Base-by-base conservation (phyloP, 495 filamentous ascomycete genomes). In the Aspergillus haitiensis region DNA sequence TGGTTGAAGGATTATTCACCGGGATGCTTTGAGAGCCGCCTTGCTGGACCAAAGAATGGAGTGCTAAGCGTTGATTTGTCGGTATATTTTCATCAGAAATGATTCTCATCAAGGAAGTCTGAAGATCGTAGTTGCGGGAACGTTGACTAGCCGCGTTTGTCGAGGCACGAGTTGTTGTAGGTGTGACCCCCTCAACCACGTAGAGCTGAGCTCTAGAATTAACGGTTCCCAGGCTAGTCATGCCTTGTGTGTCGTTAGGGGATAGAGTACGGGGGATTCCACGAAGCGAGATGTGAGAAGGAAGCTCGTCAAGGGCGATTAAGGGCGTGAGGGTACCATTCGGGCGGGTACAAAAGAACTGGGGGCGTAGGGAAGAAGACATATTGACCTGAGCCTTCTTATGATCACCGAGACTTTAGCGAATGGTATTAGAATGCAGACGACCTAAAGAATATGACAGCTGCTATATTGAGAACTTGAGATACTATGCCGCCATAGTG, bases 221-320 rank as follows among this genome's bases (percentile, higher is more conserved):
- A 16, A 73, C 63, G 7, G 71, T 64, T 33, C 80, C 80, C 45
- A 79, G 65, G 54, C 72, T 76, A n/a, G 66, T 75, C 78, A 82
- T 81, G 35, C 74, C 76, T 15, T 74, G 65, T 12, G 75, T 79
- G 2, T 80, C 75, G 37, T 61, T 61, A 5, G 68, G 37, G 47
- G 64, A 65, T 11, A 82, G 47, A 6, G 21, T 60, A 27, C 74
- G 71, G 21, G 75, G 58, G 10, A 76, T 64, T 7, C 72, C 78
- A 34, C 63, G 67, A 34, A 84, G 66, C 0, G 56, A 47, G 42
- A 81, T 39, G 9, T 64, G 57, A 6, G 71, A 45, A 0, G 84
- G 85, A 5, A 90, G 70, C 70, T 89, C 82, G 63, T 91, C 89
- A 0, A 84, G 78, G 0, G 86, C 83, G 37, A 91, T 72, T 10